Base-by-base conservation (phyloP, 768 basidiomycete species). In the Xerocomellus dryophilus region DNA sequence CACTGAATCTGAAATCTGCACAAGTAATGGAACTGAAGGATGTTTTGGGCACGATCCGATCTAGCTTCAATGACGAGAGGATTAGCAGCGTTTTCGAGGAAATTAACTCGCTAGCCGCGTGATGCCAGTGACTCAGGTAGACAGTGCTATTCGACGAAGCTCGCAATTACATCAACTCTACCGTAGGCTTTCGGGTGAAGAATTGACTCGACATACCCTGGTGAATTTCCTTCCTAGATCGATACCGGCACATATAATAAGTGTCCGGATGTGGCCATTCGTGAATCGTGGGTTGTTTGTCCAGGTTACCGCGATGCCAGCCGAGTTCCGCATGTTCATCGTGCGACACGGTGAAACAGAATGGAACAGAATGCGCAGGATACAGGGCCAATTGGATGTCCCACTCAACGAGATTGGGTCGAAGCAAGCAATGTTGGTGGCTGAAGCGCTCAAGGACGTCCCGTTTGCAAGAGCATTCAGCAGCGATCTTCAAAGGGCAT, bases 291-390 rank as follows among this genome's bases (percentile, higher is more conserved):
- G 23, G 23, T 25, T 29, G 8, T 8, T 8, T 29, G 27, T 27
- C 7, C 17, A 10, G 32, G 31, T 29, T 3, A 39, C 14, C 46
- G 23, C 50, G 38, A 65, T 70, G 59, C 55, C 73, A 65, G 54
- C 65, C 50, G 62, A 73, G 25, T 76, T 78, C 23, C 74, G 75
- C 49, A 59, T 90, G 43, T 88, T 85, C 65, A 71, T 90, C 57
- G 78, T 90, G 45, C 82, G 90, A 40, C 90, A 92, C 60, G 90
- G 88, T 18, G 88, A 92, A 74, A 92, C 90, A 23, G 77, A 82
- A 39, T 83, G 79, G 63, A 91, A 91, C 68, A 71, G 75, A 48
- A 69, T 72, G 7, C 73, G 75, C 23, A 81, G 87, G 52, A 78
- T 89, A 42, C 90, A 93, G 74, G 90, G 90, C 38, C 90, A 93